Base-by-base conservation (phyloP, 495 filamentous ascomycete species). In the Diplogelasinospora grovesii region DNA sequence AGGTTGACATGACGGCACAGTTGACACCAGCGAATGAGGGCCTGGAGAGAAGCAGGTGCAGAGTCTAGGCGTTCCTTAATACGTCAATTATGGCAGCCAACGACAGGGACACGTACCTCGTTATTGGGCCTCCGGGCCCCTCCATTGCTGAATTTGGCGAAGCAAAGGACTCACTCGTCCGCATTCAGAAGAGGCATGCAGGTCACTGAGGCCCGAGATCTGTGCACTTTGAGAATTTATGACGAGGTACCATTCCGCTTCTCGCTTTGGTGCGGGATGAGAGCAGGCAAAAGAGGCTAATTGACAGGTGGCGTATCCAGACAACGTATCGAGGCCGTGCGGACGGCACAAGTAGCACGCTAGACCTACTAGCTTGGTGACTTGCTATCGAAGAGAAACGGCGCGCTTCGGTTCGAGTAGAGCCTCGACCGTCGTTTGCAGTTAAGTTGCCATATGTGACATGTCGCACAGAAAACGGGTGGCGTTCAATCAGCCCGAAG, bases 11-110 rank as follows among this genome's bases (percentile, higher is more conserved):
- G 41, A 47, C 32, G 46, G 45, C 25, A 49, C 37, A 43, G 39
- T 22, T 40, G 39, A 41, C 38, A 30, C 36, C 30, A 50, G 45
- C 49, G 46, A 56, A 50, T 46, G 38, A 31, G 34, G 45, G 47
- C 23, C 24, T 37, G 38, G 39, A 39, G 41, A 36, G 24, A 31
- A 26, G 47, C 41, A 32, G 41, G 30, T 31, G 29, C 39, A 25
- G 22, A 36, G 25, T 27, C 22, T 32, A 14, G 36, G 41, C 31
- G 30, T 40, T 31, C n/a, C 44, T 57, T 57, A 57, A 48, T 41
- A 43, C 24, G 26, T 22, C 34, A 15, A 27, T 32, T 51, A 48
- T 56, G 54, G 40, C 39, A 23, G 35, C 38, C 25, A 38, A 32
- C n/a, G n/a, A n/a, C n/a, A n/a, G n/a, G 27, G 22, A 29, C 29